phyloP scores from a whole-genome alignment of 2,329 filamentous ascomycete species.

The Zymoseptoria pseudotritici region DNA sequence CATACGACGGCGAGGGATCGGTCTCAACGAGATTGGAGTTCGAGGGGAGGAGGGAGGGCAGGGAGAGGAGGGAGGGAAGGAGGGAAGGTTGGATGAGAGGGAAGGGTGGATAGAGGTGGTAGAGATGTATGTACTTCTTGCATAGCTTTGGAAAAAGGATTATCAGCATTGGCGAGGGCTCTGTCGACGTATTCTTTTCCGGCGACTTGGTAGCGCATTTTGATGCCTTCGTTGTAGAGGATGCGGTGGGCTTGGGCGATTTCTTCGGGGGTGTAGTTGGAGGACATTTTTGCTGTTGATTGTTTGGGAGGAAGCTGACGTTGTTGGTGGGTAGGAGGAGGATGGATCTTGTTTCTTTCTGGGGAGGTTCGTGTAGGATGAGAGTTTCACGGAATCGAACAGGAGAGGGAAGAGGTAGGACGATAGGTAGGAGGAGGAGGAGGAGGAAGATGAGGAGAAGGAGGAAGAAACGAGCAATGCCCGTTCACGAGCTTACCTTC shows the following conservation, averaged over 20 bases:
- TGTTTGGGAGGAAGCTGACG: not conserved
- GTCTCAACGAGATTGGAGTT: not conserved
- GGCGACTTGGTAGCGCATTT: constrained; percentile 53
- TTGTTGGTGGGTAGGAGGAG: too few species aligned
- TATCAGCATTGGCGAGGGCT: constrained; percentile 49
- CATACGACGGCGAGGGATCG: too few species aligned
- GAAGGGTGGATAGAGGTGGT: not conserved
- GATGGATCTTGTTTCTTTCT: not conserved
- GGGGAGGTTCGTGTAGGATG: not conserved
- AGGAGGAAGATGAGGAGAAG: not conserved
- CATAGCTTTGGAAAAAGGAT: constrained; percentile 52
- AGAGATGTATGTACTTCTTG: constrained; percentile 44
- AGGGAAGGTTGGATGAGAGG: not conserved
- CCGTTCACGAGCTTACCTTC: too few species aligned
- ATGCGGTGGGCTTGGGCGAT: constrained; percentile 41
- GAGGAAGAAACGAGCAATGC: too few species aligned
- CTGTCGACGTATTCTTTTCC: constrained; percentile 55
- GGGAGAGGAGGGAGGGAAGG: not conserved
- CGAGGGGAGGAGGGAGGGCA: not conserved
- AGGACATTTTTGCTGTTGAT: constrained; percentile 11
- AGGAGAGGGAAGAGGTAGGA: not conserved
- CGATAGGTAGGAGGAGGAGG: not conserved
- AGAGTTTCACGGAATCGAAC: too few species aligned
- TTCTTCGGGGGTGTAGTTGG: constrained; percentile 22
- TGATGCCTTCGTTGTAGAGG: constrained; percentile 54